Percentiles rank a stretch among this genome's conserved stretches.
Evolutionary conservation across 805 yeast genomes (phyloP).

Genomic region (Barnettozyma siamensis): DNA sequence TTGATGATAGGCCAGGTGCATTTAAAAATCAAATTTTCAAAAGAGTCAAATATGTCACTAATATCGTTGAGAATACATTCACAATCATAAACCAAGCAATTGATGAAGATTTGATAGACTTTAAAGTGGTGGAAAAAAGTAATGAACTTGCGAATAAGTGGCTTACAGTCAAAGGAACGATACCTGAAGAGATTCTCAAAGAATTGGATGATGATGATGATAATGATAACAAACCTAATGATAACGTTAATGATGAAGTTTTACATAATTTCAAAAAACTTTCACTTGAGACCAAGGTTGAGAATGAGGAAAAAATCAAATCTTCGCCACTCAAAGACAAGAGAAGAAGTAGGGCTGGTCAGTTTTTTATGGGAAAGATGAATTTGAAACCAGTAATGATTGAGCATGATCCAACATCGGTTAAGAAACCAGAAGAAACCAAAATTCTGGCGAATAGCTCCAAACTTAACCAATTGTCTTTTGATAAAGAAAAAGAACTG

Average conservation of each 20-base stretch:
- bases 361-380: constrained; percentile 35
- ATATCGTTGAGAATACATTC: constrained; percentile 36
- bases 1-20: constrained; percentile 12
- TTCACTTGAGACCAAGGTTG: constrained; percentile 15
- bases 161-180: constrained; percentile 20
- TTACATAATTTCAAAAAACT: constrained; percentile 19
- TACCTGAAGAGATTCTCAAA: constrained; percentile 21
- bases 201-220: constrained; percentile 12
- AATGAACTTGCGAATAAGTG: constrained; percentile 32
- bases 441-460: constrained; percentile 12
- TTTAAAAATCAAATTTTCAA: constrained; percentile 25
- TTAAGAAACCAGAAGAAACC: constrained; percentile 17
- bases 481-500: constrained; percentile 2
- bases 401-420: constrained; percentile 28
- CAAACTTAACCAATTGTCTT: constrained; percentile 12
- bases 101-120: constrained; percentile 37
- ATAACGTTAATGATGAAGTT: constrained; percentile 9
- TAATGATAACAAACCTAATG: background rate
- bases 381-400: constrained; percentile 34
- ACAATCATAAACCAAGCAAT: constrained; percentile 32
- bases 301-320: background rate
- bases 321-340: constrained; percentile 16
- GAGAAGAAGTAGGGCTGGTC: constrained; percentile 31
- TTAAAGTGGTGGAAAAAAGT: constrained; percentile 30
- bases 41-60: constrained; percentile 32